Conservation (phyloP, 2,329 filamentous ascomycete species). For the Alternaria solani region DNA sequence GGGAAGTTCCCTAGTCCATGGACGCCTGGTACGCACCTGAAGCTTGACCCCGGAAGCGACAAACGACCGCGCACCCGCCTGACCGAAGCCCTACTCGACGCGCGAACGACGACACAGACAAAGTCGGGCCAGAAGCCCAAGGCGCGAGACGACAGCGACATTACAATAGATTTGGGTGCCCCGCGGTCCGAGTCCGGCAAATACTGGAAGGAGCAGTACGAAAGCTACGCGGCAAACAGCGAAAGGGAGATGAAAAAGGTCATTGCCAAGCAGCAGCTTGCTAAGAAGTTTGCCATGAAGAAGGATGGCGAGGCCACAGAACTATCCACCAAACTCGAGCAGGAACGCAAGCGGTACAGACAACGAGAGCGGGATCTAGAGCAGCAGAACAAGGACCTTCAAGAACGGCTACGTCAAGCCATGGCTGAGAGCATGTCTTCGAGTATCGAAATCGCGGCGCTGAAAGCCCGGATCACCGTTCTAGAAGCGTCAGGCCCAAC, state of each 20-base stretch:
- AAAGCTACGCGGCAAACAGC: constrained; percentile 76
- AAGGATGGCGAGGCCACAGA: constrained; percentile 77
- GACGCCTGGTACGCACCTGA: constrained; percentile 53
- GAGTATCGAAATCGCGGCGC: constrained; percentile 44
- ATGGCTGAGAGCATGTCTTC: constrained; percentile 44
- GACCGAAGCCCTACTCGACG: constrained; percentile 56
- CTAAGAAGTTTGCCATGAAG: constrained; percentile 79
- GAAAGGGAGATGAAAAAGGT: constrained; percentile 78
- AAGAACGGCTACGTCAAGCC: constrained; percentile 47
- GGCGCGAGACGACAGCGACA: constrained; percentile 63
- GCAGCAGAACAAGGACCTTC: constrained; percentile 61
- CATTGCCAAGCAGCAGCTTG: constrained; percentile 79
- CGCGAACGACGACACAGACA: constrained; percentile 51
- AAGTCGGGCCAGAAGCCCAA: constrained; percentile 42
- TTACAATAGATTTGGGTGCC: constrained; percentile 75
- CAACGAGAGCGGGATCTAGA: constrained; percentile 72
- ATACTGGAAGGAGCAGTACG: constrained; percentile 82
- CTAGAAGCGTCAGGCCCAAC: constrained; percentile 36
- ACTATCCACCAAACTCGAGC: constrained; percentile 69
- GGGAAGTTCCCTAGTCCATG: constrained; percentile 62
- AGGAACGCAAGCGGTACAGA: constrained; percentile 71
- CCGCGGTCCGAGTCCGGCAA: constrained; percentile 77
- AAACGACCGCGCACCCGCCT: constrained; percentile 53
- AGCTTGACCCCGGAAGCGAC: constrained; percentile 33
- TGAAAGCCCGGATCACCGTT: constrained; percentile 44